Conservation (phyloP, 495 filamentous ascomycete species). For the Apodospora peruviana region DNA sequence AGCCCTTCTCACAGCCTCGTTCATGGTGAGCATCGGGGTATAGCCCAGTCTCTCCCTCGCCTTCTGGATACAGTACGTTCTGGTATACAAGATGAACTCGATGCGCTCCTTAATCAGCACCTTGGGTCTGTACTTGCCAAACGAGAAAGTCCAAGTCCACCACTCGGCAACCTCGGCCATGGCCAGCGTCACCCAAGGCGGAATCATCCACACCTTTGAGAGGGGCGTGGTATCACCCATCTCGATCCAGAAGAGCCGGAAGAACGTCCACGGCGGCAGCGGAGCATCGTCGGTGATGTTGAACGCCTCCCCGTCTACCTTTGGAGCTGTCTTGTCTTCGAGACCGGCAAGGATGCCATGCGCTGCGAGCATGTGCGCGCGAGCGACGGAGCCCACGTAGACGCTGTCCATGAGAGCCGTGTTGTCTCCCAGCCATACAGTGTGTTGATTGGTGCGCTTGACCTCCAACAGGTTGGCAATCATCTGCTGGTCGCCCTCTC, state of each 20-base stretch:
- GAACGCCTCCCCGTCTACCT: constrained; percentile 9
- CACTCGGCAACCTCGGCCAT: constrained; percentile 12
- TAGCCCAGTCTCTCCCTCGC: constrained; percentile 34
- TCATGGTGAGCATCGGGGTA: constrained; percentile 49
- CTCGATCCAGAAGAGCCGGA: constrained; percentile 7
- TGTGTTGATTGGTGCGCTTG: neutral
- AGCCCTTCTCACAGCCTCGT: constrained; percentile 28
- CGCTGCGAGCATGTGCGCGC: constrained; percentile 8
- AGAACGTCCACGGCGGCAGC: constrained; percentile 8
- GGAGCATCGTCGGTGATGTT: constrained; percentile 9
- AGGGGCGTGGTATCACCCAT: constrained; percentile 7
- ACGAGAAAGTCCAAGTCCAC: constrained; percentile 3
- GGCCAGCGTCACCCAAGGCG: neutral
- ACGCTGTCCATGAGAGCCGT: constrained; percentile 8
- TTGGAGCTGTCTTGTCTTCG: neutral
- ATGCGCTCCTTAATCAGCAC: constrained; percentile 8
- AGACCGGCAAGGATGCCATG: neutral
- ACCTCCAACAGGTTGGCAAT: constrained; percentile 9
- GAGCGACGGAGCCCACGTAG: constrained; percentile 6
- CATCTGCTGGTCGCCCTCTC: constrained; percentile 9
- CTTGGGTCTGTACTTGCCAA: constrained; percentile 4
- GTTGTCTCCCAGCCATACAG: constrained; percentile 7
- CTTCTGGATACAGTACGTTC: constrained; percentile 7
- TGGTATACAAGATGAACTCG: constrained; percentile 9
- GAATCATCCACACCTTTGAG: constrained; percentile 6